Evolutionary conservation across 768 basidiomycete species (phyloP), one percentile per base, ranked within the genome.

Genomic region (Lentinula detonsa): DNA sequence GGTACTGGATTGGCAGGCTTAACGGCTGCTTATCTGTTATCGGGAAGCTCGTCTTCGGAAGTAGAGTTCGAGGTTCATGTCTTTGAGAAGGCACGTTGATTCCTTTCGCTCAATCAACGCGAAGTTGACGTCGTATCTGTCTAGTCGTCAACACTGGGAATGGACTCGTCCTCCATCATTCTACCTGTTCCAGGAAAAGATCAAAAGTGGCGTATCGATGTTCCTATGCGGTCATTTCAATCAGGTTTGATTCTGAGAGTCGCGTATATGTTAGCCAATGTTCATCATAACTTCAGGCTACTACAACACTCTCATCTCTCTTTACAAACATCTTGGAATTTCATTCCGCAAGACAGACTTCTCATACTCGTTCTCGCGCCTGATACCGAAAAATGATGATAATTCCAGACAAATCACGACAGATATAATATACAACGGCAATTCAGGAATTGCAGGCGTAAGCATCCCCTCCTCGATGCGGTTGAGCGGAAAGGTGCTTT

Each of bases 201-300:
- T 21, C 67, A 74, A 39, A 72, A 79, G 53, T 83, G 82, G 78
- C 74, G 84, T 58, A 77, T 91, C 3, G 90, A 92, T 67, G 89
- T 91, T 0, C 90, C 90, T 0, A 92, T 92, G 90, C 74, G 90
- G 43, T 85, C 85, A 1, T 91, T 92, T 68, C 89, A 92, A 78
- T 86, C 85, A 74, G 88, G 88, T 86, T 59, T 55, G 81, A 65
- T 15, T 28, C 53, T 53, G 31, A 18, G 18, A 4, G 5, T 39
- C 13, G n/a, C n/a, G 37, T 6, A 8, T 4, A 48, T 48, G 18
- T 18, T 23, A 3, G 46, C 46, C n/a, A 48, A 48, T 16, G 46
- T 23, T 48, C 3, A 48, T 28, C 5, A 18, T 48, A 7, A 23
- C 6, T 9, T 23, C 60, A 88, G 89, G 90, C 0, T 91, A 91